phyloP scores from a whole-genome alignment of 2,329 filamentous ascomycete genomes.

The Pseudopyricularia javanii region DNA sequence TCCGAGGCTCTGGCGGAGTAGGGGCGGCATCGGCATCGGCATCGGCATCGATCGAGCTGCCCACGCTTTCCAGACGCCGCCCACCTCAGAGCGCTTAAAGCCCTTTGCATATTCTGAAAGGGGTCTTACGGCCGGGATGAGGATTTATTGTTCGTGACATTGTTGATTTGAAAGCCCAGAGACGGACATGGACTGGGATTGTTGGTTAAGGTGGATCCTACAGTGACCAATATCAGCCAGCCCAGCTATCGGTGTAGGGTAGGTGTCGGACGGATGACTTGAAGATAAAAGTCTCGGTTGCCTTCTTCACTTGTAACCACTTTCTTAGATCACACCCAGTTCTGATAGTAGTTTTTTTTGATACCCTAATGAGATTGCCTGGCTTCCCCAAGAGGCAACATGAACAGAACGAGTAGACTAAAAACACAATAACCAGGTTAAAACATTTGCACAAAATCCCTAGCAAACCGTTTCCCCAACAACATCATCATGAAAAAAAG shows the following conservation, averaged over 20 bases:
- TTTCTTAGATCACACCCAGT: background rate
- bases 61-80: background rate
- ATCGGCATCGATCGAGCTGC: background rate
- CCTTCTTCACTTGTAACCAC: too few relatives aligned
- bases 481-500: background rate
- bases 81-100: background rate
- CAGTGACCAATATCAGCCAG: too few relatives aligned
- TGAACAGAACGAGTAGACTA: background rate
- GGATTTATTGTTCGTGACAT: too few relatives aligned
- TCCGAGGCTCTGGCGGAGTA: conserved; percentile 21
- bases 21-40: background rate
- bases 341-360: background rate
- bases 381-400: background rate
- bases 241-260: too few relatives aligned
- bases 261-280: too few relatives aligned
- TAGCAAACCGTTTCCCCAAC: background rate
- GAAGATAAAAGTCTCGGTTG: too few relatives aligned
- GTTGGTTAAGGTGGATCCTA: too few relatives aligned
- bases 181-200: too few relatives aligned
- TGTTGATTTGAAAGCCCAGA: too few relatives aligned
- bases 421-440: background rate
- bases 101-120: background rate
- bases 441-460: background rate
- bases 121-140: too few relatives aligned
- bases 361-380: background rate